These are phyloP conservation scores for Coemansia sp. DNA, from an alignment of 192 early-diverging fungal species.

Conservation along the genomic window DNA sequence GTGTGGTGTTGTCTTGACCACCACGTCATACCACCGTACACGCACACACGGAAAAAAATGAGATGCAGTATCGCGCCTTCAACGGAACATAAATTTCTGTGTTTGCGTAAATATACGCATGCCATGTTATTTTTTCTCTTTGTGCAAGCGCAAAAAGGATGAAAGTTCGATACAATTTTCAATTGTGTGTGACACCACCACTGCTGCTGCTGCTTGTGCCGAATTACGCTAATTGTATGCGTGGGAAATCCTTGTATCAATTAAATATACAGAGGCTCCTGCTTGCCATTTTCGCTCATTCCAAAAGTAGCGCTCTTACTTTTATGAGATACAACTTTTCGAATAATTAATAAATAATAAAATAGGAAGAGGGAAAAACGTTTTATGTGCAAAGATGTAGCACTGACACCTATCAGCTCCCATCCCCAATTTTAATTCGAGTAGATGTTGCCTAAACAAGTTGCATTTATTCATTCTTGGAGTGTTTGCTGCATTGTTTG, in stretches of 20 bases:
- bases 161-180: not conserved
- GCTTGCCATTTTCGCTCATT: not conserved
- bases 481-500: not conserved
- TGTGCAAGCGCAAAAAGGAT: not conserved
- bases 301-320: too few relatives aligned
- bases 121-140: not conserved
- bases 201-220: not conserved
- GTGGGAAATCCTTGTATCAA: not conserved
- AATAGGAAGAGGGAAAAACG: not conserved
- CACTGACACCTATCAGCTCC: not conserved
- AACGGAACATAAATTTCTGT: not conserved
- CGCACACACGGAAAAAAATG: not conserved
- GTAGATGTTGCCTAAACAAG: not conserved
- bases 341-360: not conserved
- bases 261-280: not conserved
- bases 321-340: too few relatives aligned
- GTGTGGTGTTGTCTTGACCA: not conserved
- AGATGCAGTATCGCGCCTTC: conserved; percentile 11
- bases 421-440: not conserved
- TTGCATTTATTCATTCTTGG: not conserved
- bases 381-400: not conserved
- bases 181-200: not conserved
- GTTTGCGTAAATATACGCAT: not conserved
- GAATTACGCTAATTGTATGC: not conserved
- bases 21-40: not conserved